Conservation (phyloP, 331 rosid genomes). For the Dryas integrifolia region DNA sequence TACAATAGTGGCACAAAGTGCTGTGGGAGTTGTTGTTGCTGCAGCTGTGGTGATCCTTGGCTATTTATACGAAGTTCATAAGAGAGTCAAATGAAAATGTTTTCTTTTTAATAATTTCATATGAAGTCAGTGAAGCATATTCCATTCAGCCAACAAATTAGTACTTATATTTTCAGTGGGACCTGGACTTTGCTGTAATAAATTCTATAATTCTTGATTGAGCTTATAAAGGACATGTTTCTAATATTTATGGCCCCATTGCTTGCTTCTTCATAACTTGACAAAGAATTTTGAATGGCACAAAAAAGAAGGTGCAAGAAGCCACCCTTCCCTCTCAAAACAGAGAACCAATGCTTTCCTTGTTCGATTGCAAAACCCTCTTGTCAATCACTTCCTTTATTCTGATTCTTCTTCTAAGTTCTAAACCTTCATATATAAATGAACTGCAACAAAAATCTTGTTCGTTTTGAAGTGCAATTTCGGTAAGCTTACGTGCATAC, state of each 20-base stretch:
- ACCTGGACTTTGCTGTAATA: slow-evolving; percentile 5
- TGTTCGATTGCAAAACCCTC: background rate
- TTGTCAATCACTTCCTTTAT: background rate
- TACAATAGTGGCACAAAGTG: slow-evolving; percentile 27
- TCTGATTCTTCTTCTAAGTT: background rate
- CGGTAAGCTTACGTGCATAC: background rate
- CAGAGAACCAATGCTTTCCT: slow-evolving; percentile 19
- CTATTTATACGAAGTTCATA: slow-evolving; percentile 33
- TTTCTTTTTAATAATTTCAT: background rate
- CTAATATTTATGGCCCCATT: background rate
- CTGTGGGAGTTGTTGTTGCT: slow-evolving; percentile 41
- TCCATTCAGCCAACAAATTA: background rate
- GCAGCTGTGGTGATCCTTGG: slow-evolving; percentile 44
- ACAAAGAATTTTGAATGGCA: background rate
- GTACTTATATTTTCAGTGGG: background rate
- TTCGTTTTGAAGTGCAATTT: background rate
- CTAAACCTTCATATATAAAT: background rate
- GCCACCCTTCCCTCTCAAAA: background rate
- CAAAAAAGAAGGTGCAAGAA: background rate
- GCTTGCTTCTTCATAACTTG: background rate
- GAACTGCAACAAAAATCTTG: background rate
- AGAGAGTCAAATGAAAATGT: slow-evolving; percentile 20
- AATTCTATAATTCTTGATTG: slow-evolving; percentile 2
- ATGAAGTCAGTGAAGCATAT: slow-evolving; percentile 1
- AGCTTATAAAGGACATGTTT: slow-evolving; percentile 6